Evolutionary conservation across 1,284 basidiomycete species (phyloP).

Genomic region (Pseudozyma sp.): DNA sequence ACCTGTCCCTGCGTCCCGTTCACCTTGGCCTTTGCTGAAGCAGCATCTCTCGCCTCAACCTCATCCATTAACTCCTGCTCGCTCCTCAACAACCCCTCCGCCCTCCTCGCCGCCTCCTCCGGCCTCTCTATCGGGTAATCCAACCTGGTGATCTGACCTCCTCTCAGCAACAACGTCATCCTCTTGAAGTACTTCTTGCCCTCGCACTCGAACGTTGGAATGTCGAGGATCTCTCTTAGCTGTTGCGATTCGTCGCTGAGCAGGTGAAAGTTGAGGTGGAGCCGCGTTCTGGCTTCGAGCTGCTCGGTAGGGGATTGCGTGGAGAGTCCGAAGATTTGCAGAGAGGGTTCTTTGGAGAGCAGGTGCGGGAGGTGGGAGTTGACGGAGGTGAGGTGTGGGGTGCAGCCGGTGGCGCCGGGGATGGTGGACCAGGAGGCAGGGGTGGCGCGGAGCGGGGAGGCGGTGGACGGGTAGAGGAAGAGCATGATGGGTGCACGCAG

Average conservation of each 20-base stretch:
- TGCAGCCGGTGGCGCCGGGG: constrained; percentile 38
- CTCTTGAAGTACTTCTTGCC: constrained; percentile 33
- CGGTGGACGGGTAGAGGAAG: constrained; percentile 48
- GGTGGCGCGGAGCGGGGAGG: constrained; percentile 15
- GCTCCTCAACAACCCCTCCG: constrained; percentile 45
- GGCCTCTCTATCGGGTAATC: constrained; percentile 54
- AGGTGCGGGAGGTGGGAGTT: constrained; percentile 25
- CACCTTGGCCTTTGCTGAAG: constrained; percentile 12
- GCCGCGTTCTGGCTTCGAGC: constrained; percentile 20
- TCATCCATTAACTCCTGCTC: constrained; percentile 45
- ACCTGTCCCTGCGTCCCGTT: constrained; percentile 5
- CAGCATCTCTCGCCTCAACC: constrained; percentile 47
- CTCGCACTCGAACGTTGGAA: constrained; percentile 45
- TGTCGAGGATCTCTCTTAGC: constrained; percentile 40
- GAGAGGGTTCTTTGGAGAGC: constrained; percentile 33
- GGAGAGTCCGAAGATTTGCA: constrained; percentile 58
- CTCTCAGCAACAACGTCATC: constrained; percentile 56
- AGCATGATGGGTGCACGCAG: constrained; percentile 58
- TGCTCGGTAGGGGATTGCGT: constrained; percentile 39
- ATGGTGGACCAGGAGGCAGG: constrained; percentile 36
- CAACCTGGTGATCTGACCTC: constrained; percentile 58
- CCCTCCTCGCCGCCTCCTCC: constrained; percentile 41
- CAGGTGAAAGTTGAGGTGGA: constrained; percentile 38
- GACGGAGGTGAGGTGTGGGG: constrained; percentile 45
- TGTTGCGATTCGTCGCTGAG: constrained; percentile 36